Conservation (phyloP, 257 asterid species). For the Lithospermum erythrorhizon region DNA sequence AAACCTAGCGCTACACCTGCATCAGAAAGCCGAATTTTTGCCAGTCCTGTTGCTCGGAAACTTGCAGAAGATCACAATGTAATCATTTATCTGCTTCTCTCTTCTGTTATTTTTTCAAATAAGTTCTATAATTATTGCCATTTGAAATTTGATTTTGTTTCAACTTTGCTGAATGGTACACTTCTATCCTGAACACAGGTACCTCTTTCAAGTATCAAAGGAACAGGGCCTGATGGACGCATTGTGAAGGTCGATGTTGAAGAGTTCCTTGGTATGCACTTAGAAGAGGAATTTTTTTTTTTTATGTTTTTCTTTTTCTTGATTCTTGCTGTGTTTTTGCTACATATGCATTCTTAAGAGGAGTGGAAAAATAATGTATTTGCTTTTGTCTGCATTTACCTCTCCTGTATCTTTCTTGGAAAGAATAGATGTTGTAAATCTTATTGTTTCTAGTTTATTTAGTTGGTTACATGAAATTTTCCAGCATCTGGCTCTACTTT, state of each 20-base stretch:
- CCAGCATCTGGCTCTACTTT: neutral
- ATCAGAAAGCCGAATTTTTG: slow-evolving; percentile 65
- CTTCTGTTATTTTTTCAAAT: neutral
- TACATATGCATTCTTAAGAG: neutral
- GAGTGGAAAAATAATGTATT: no score
- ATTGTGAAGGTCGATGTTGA: slow-evolving; percentile 93
- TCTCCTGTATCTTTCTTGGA: neutral
- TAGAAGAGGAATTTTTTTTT: no score
- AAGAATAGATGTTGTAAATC: neutral
- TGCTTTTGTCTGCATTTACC: neutral
- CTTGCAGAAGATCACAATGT: slow-evolving; percentile 81
- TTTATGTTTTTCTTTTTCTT: neutral
- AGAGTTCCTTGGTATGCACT: slow-evolving; percentile 67
- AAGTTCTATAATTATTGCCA: neutral
- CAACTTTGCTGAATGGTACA: neutral
- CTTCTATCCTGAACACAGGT: slow-evolving; percentile 38
- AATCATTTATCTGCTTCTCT: slow-evolving; percentile 12
- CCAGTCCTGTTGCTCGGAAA: slow-evolving; percentile 90
- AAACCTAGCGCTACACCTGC: slow-evolving; percentile 46
- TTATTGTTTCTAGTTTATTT: neutral
- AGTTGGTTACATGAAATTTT: neutral
- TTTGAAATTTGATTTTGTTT: neutral
- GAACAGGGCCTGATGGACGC: slow-evolving; percentile 95
- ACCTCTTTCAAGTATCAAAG: slow-evolving; percentile 65
- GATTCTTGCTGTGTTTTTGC: neutral